Conservation (phyloP, 495 filamentous ascomycete genomes). For the Pseudevernia furfuracea region DNA sequence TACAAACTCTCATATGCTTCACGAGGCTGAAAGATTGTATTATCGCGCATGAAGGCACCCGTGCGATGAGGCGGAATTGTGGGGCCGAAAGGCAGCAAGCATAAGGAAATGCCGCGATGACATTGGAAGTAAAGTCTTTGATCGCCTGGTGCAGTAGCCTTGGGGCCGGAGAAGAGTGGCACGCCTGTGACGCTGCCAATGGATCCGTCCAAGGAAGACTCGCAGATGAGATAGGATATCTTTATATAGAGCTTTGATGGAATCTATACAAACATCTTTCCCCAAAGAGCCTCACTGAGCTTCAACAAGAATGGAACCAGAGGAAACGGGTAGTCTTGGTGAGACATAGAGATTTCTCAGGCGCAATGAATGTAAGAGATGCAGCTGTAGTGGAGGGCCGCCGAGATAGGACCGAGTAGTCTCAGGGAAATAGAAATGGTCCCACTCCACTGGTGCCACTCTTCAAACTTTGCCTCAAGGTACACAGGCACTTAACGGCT, state of each 20-base stretch:
- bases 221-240: background rate
- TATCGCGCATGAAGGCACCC: background rate
- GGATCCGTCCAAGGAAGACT: background rate
- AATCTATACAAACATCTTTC: background rate
- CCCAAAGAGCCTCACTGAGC: background rate
- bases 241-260: background rate
- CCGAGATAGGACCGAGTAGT: conserved; percentile 11
- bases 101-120: background rate
- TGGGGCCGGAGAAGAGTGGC: background rate
- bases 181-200: background rate
- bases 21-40: background rate
- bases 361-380: conserved; percentile 7
- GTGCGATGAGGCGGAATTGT: conserved; percentile 1
- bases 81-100: conserved; percentile 1
- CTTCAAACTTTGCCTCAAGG: background rate
- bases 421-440: background rate
- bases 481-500: background rate
- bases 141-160: background rate
- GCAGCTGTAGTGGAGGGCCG: conserved; percentile 8
- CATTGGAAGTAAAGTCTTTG: background rate
- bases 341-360: conserved; percentile 4
- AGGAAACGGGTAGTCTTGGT: background rate
- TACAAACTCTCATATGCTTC: background rate
- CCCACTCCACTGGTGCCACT: conserved; percentile 1
- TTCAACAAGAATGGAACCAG: background rate